Base-by-base conservation (phyloP, 2,329 filamentous ascomycete genomes). In the Ceratocystis diversiconidia region DNA sequence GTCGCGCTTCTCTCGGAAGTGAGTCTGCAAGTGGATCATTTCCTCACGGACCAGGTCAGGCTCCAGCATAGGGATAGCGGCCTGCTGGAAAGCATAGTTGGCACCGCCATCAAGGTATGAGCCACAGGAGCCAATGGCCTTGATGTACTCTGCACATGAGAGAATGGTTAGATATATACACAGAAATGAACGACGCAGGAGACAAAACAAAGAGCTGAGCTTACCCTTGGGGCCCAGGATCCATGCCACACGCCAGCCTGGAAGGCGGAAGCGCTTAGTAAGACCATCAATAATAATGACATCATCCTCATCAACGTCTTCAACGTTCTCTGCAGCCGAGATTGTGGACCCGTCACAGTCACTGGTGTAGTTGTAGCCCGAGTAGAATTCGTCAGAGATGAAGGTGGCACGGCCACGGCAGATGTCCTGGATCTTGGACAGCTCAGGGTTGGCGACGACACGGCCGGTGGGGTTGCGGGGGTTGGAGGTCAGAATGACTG, bases 341-440 rank as follows among this genome's bases (percentile, higher is more conserved):
- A 96, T 90, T 55, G 92, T 95, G 36, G 83, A 85, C 48, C 92
- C 92, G 73, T 96, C 92, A 74, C 92, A 97, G 77, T 91, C 82
- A 70, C 85, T 89, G 44, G 90, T 95, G 79, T 97, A 97, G 78
- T 96, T 96, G 80, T 96, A 97, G 25, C 92, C 90, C 10, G 86
- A 86, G 78, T 97, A 97, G 80, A 97, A 97, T 76, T 97, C 92
- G 73, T 97, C 92, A 77, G 92, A 90, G 74, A 97, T 92, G 65
- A 97, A 80, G 0, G 92, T 97, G 2, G 91, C 91, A 65, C 91
- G 85, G 70, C 91, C 89, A 73, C 91, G 86, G 79, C 91, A 95
- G 71, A 96, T 87, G 73, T 96, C 89, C 75, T 97, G 92, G 71
- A 96, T 96, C 76, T 92, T 84, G 19, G 88, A 86, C 69, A 97